phyloP scores from a whole-genome alignment of 2,329 filamentous ascomycete genomes.

The Verticillium nonalfalfae region DNA sequence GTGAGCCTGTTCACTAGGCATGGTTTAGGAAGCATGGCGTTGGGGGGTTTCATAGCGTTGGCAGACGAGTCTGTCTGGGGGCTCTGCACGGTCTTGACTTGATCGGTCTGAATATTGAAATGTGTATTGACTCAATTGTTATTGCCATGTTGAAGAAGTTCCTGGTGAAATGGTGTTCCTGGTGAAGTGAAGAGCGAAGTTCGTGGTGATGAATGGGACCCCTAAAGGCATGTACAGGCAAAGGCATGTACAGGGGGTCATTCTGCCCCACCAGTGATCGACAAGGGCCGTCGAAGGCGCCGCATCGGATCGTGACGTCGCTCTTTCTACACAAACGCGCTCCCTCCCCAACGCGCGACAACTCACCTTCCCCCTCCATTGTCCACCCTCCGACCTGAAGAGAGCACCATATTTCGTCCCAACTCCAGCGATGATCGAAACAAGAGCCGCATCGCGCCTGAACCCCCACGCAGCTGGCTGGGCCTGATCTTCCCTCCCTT shows the following conservation, averaged over 20 bases:
- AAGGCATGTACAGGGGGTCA: too few relatives aligned
- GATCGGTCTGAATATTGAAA: background rate
- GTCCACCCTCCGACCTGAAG: background rate
- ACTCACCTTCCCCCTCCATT: background rate
- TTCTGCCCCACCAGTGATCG: background rate
- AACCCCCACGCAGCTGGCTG: background rate
- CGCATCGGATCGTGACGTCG: background rate
- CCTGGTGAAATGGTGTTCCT: background rate
- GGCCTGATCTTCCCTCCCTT: background rate
- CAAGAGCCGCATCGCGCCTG: background rate
- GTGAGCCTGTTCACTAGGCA: slow-evolving; percentile 15
- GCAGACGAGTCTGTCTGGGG: background rate
- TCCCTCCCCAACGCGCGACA: background rate
- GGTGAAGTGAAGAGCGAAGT: background rate
- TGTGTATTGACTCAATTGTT: background rate
- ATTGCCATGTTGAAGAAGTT: background rate
- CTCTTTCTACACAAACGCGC: background rate
- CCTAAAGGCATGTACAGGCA: too few relatives aligned
- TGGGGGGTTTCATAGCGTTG: background rate
- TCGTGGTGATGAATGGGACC: too few relatives aligned
- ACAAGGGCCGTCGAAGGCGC: background rate
- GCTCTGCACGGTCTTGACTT: background rate
- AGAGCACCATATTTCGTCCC: background rate
- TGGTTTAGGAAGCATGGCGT: background rate
- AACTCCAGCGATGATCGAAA: background rate